Percentiles rank a stretch among this genome's conserved stretches.
phyloP scores from a whole-genome alignment of 2,329 filamentous ascomycete genomes.

The Ceratocystiopsis brevicomis region DNA sequence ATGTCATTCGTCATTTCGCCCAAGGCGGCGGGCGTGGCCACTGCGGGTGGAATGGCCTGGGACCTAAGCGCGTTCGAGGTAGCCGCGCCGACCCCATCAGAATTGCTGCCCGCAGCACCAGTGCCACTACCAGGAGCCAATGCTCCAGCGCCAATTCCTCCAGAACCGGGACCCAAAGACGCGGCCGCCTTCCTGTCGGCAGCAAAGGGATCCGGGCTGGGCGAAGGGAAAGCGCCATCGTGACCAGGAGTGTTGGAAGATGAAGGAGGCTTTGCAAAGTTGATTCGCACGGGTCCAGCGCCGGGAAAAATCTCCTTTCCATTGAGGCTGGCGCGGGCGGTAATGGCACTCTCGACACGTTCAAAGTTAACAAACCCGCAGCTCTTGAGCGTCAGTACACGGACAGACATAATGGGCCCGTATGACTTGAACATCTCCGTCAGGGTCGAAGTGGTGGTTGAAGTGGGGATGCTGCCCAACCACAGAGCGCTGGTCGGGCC shows the following conservation, averaged over 20 bases:
- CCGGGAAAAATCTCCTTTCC: constrained; percentile 97
- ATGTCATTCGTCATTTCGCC: constrained; percentile 69
- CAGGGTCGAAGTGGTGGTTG: constrained; percentile 85
- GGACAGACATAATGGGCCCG: constrained; percentile 73
- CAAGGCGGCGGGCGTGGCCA: constrained; percentile 52
- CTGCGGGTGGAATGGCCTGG: constrained; percentile 19
- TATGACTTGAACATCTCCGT: constrained; percentile 92
- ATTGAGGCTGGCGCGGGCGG: constrained; percentile 74
- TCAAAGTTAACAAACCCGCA: constrained; percentile 98
- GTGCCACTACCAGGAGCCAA: too few species aligned
- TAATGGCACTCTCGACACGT: constrained; percentile 71
- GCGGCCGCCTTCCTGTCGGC: constrained; percentile 19
- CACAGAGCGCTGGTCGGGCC: constrained; percentile 84
- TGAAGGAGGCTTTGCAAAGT: constrained; percentile 90
- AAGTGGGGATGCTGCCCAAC: constrained; percentile 94
- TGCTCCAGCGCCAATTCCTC: too few species aligned
- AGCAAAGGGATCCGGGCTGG: constrained; percentile 71
- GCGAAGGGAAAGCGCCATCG: constrained; percentile 73
- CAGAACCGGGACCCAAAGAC: too few species aligned
- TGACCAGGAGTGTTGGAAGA: constrained; percentile 76
- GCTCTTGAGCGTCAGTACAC: constrained; percentile 95
- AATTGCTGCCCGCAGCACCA: too few species aligned
- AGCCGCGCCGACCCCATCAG: not conserved
- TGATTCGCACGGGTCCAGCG: constrained; percentile 83
- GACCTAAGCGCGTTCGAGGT: constrained; percentile 11